These are phyloP conservation scores for Tricharina praecox DNA, from an alignment of 495 filamentous ascomycete genomes.

Conservation along the genomic window DNA sequence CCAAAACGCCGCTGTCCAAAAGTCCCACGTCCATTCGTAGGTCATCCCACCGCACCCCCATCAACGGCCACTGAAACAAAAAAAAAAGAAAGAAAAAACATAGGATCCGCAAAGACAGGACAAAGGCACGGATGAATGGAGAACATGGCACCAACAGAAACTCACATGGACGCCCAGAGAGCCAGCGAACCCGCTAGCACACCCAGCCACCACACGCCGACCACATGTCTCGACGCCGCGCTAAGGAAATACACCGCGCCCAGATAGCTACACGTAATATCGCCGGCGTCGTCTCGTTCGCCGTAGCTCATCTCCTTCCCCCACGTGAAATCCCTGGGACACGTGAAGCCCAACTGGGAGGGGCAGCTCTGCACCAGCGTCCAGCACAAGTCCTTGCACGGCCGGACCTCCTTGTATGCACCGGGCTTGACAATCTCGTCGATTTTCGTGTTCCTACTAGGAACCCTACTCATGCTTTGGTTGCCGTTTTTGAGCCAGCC, in stretches of 20 bases:
- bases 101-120: too few species aligned
- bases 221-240: background rate
- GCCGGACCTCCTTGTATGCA: conserved; percentile 84
- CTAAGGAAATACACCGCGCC: conserved; percentile 39
- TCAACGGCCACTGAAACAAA: too few species aligned
- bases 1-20: too few species aligned
- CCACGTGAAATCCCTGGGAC: conserved; percentile 39
- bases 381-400: conserved; percentile 72
- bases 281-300: conserved; percentile 28
- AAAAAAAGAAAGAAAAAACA: too few species aligned
- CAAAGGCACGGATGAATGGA: too few species aligned
- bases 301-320: conserved; percentile 55
- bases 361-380: conserved; percentile 71
- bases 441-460: conserved; percentile 48
- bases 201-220: background rate
- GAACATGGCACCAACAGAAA: too few species aligned
- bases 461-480: conserved; percentile 23
- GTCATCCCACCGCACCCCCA: too few species aligned
- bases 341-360: conserved; percentile 55
- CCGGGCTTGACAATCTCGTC: conserved; percentile 57
- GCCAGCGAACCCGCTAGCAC: background rate
- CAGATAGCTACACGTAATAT: conserved; percentile 41
- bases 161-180: background rate
- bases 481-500: conserved; percentile 5
- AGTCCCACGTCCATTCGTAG: too few species aligned